phyloP scores from a whole-genome alignment of 768 basidiomycete species.

The Strobilomyces confusus region DNA sequence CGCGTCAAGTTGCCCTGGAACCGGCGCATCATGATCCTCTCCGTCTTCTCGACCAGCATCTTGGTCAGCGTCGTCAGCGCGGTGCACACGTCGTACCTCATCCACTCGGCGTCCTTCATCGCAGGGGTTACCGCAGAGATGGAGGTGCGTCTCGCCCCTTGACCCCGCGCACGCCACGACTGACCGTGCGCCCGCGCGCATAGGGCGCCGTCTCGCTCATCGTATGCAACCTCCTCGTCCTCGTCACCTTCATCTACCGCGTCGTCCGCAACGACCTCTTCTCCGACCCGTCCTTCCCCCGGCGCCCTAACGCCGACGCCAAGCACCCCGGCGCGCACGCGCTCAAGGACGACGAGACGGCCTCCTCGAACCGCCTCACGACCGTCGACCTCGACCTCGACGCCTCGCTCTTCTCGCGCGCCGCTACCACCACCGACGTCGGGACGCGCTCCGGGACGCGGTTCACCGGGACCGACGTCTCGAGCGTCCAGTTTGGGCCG shows the following conservation, averaged over 20 bases:
- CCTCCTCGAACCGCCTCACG: conserved; percentile 16
- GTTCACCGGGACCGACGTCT: neutral
- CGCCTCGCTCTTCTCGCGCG: neutral
- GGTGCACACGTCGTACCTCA: conserved; percentile 41
- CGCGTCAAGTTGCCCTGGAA: conserved; percentile 39
- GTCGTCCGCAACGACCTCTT: neutral
- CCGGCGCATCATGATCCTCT: conserved; percentile 37
- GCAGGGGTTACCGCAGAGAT: conserved; percentile 34
- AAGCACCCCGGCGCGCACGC: no score
- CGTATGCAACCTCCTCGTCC: conserved; percentile 40
- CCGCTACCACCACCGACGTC: neutral
- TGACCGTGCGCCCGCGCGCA: neutral
- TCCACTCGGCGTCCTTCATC: conserved; percentile 23
- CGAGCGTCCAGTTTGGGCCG: neutral
- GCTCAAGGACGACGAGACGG: conserved; percentile 16
- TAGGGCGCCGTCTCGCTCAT: conserved; percentile 38
- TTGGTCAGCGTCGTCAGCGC: conserved; percentile 42
- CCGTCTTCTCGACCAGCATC: conserved; percentile 52
- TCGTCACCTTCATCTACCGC: conserved; percentile 35
- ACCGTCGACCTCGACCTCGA: conserved; percentile 23
- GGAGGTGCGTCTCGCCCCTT: conserved; percentile 34
- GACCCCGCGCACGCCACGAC: neutral
- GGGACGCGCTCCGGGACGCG: neutral
- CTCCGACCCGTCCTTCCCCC: no score
- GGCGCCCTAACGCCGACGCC: no score